A percentile compares a stretch with the other conserved stretches of the same genome.
Evolutionary conservation across 306 rosid species (phyloP).

Genomic region (Ziziphus jujuba): DNA sequence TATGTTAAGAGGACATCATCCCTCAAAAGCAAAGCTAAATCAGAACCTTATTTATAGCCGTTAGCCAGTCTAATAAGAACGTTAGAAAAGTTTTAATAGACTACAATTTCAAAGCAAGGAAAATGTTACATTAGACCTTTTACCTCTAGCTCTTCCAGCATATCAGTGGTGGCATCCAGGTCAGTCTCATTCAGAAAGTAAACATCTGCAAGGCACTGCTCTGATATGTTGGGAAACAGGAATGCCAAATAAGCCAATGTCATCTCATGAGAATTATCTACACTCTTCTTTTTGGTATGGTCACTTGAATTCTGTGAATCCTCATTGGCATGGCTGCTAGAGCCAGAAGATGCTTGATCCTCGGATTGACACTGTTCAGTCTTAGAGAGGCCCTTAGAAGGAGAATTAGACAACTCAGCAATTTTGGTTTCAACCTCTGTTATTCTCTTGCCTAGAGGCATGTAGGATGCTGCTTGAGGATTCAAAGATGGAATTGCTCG

Average conservation of each 20-base stretch:
- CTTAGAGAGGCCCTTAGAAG: not conserved
- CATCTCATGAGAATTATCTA: conserved; percentile 5
- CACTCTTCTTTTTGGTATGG: not conserved
- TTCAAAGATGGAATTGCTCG: conserved; percentile 9
- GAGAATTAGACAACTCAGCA: not conserved
- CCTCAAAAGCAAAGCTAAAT: too few species aligned
- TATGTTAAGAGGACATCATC: too few species aligned
- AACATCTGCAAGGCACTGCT: conserved; percentile 21
- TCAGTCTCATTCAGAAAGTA: conserved; percentile 12
- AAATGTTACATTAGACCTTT: not conserved
- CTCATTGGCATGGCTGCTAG: not conserved
- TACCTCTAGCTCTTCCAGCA: conserved; percentile 18
- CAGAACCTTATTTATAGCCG: too few species aligned
- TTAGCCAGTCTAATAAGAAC: too few species aligned
- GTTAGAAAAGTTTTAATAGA: too few species aligned
- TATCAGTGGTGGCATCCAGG: conserved; percentile 12
- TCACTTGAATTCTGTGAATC: not conserved
- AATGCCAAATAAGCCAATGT: conserved; percentile 8
- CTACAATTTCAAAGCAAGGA: not conserved
- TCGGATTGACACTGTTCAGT: not conserved
- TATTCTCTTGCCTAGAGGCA: conserved; percentile 6
- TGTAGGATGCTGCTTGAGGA: conserved; percentile 13
- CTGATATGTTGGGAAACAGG: conserved; percentile 19
- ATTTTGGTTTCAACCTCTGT: not conserved
- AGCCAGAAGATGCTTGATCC: not conserved